Percentiles rank a stretch among this genome's conserved stretches.
These are phyloP conservation scores for Phyllachora maydis DNA, from an alignment of 2,329 filamentous ascomycete species.

Conservation along the genomic window DNA sequence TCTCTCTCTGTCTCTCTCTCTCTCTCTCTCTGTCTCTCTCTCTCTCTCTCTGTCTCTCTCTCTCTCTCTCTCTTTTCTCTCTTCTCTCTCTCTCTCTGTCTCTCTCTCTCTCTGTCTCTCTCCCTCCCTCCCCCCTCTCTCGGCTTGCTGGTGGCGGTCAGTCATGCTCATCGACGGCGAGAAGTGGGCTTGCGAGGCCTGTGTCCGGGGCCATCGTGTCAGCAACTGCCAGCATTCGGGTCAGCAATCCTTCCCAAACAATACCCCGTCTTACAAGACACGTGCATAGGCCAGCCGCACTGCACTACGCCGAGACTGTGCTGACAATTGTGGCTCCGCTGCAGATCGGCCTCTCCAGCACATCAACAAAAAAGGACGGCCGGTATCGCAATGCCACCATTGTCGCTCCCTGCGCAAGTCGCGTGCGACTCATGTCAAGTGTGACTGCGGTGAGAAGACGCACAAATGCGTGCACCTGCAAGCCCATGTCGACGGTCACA, in stretches of 20 bases:
- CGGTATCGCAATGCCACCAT: conserved; percentile 93
- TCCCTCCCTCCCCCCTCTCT: not conserved
- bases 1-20: not conserved
- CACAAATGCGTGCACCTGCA: conserved; percentile 46
- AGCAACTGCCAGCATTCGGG: conserved; percentile 95
- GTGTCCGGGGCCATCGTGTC: conserved; percentile 93
- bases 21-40: not conserved
- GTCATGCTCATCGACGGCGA: conserved; percentile 76
- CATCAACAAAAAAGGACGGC: conserved; percentile 94
- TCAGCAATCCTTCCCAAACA: too few species aligned
- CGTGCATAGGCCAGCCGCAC: too few species aligned
- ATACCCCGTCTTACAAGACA: too few species aligned
- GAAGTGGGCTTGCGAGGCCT: conserved; percentile 96
- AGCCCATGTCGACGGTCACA: conserved; percentile 33
- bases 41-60: not conserved
- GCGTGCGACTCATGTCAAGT: conserved; percentile 83
- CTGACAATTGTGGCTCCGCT: conserved; percentile 4
- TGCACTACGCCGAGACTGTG: too few species aligned
- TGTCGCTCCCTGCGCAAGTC: conserved; percentile 94
- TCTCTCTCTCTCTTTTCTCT: not conserved
- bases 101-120: too few species aligned
- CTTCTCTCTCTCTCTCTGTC: not conserved
- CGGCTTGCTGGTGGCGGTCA: not conserved
- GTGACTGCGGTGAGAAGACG: conserved; percentile 88
- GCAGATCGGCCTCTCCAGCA: conserved; percentile 78